Conservation (phyloP, 805 yeast genomes). For the Starmerella riodocensis region DNA sequence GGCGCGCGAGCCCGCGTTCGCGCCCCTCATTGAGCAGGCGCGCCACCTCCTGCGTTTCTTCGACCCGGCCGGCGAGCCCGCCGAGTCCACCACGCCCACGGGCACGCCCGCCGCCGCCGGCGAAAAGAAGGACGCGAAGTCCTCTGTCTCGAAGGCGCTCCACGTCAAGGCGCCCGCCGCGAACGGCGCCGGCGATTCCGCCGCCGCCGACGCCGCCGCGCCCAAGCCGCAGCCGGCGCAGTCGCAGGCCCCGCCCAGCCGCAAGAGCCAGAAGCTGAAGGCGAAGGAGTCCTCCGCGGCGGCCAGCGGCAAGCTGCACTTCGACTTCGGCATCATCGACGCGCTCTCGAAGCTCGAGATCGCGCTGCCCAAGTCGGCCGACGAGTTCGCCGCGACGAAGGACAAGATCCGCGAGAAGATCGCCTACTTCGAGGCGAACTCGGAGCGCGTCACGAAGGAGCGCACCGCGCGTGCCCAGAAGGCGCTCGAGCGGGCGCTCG, state of each 20-base stretch:
- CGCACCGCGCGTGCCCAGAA: conserved; percentile 66
- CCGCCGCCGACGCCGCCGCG: not conserved
- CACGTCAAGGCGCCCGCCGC: conserved; percentile 8
- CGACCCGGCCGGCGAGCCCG: conserved; percentile 40
- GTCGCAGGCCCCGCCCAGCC: conserved; percentile 31
- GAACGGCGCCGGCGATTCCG: not conserved
- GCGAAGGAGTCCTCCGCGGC: conserved; percentile 9
- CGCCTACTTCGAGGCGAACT: conserved; percentile 51
- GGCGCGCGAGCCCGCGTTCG: conserved; percentile 66
- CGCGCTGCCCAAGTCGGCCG: conserved; percentile 63
- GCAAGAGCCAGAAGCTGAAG: conserved; percentile 36
- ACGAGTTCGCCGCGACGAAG: conserved; percentile 53
- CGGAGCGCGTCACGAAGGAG: conserved; percentile 67
- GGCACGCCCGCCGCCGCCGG: conserved; percentile 20
- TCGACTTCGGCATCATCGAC: conserved; percentile 70
- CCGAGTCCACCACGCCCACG: conserved; percentile 23
- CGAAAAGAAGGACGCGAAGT: conserved; percentile 3
- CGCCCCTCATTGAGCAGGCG: conserved; percentile 61
- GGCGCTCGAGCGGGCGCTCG: conserved; percentile 56
- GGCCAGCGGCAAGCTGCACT: conserved; percentile 38
- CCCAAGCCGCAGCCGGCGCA: conserved; percentile 4
- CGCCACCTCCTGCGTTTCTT: conserved; percentile 59
- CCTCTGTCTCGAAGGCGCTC: conserved; percentile 10
- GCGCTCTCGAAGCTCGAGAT: conserved; percentile 64
- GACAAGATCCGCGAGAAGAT: conserved; percentile 61